phyloP scores from a whole-genome alignment of 345 rosid species.

The Pseudoturritis turrita region DNA sequence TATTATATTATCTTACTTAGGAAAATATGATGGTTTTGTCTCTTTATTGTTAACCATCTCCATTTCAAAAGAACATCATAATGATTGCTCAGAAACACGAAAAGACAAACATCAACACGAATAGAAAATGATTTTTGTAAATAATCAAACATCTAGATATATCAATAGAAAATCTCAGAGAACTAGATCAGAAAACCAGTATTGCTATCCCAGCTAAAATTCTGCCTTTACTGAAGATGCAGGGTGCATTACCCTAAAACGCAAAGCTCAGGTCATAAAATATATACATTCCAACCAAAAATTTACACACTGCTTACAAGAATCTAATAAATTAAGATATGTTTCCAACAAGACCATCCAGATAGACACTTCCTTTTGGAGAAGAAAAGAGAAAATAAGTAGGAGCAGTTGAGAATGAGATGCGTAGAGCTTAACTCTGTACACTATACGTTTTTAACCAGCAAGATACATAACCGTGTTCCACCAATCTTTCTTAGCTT shows the following conservation, averaged over 20 bases:
- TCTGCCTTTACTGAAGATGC: background rate
- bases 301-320: background rate
- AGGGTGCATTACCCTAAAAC: background rate
- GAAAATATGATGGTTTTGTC: background rate
- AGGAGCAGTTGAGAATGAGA: slow-evolving; percentile 1
- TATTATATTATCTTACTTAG: slow-evolving; percentile 3
- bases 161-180: background rate
- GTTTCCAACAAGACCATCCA: background rate
- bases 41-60: background rate
- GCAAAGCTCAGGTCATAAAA: background rate
- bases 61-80: slow-evolving; percentile 8
- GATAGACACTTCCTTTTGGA: background rate
- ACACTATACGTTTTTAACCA: slow-evolving; percentile 26
- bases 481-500: slow-evolving; percentile 39
- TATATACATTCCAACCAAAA: background rate
- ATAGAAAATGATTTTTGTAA: background rate
- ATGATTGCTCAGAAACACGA: background rate
- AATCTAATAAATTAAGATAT: background rate
- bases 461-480: slow-evolving; percentile 24
- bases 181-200: background rate
- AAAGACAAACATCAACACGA: background rate
- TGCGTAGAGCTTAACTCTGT: slow-evolving; percentile 29
- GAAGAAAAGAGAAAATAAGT: background rate
- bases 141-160: background rate
- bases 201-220: background rate